Evolutionary conservation across 176 grass and related monocot species (phyloP).

Genomic region (Eragrostis curvula): DNA sequence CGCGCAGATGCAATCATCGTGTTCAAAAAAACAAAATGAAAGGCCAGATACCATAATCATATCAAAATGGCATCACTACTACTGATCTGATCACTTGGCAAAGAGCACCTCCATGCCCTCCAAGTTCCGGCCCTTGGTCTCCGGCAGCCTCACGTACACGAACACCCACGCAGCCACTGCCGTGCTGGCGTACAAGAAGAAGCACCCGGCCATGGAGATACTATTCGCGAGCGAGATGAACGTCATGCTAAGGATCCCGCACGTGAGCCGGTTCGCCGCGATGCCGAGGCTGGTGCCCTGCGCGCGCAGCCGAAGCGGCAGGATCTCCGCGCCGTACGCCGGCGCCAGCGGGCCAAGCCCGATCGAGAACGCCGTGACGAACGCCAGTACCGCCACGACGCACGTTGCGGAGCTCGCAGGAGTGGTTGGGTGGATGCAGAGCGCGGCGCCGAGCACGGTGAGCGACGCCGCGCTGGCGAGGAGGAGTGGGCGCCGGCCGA

Average conservation of each 20-base stretch:
- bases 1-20: too few relatives aligned
- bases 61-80: too few relatives aligned
- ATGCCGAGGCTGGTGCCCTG: slow-evolving; percentile 45
- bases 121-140: slow-evolving; percentile 57
- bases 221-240: slow-evolving; percentile 56
- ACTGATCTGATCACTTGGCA: background rate
- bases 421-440: background rate
- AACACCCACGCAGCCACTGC: slow-evolving; percentile 34
- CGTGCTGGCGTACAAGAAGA: slow-evolving; percentile 52
- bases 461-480: slow-evolving; percentile 43
- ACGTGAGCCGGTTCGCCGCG: slow-evolving; percentile 50
- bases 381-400: slow-evolving; percentile 17
- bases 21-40: too few relatives aligned
- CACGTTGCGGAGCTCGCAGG: background rate
- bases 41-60: too few relatives aligned
- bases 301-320: slow-evolving; percentile 54
- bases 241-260: slow-evolving; percentile 56
- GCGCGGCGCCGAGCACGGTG: slow-evolving; percentile 11
- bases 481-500: slow-evolving; percentile 53
- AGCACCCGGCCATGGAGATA: slow-evolving; percentile 56
- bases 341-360: slow-evolving; percentile 32
- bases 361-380: slow-evolving; percentile 46
- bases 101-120: slow-evolving; percentile 64
- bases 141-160: slow-evolving; percentile 45
- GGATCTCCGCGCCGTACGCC: slow-evolving; percentile 50